Conservation (phyloP, 208 protist genomes). For the Trichomonas vaginalis region DNA sequence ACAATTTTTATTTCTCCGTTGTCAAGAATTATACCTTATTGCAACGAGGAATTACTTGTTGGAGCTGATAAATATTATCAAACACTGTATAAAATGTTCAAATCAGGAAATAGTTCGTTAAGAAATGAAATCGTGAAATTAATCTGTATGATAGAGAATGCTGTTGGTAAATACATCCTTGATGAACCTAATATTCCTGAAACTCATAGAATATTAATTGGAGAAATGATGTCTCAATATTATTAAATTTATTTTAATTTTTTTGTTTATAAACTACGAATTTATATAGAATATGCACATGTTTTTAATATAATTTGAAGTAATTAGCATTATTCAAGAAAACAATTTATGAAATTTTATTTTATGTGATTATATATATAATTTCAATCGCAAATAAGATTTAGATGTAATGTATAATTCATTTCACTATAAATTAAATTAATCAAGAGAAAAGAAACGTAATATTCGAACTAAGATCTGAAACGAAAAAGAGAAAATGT, state of each 20-base stretch:
- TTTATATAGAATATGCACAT: too few species aligned
- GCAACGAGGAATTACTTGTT: neutral
- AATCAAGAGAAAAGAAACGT: too few species aligned
- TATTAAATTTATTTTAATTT: neutral
- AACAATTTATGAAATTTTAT: too few species aligned
- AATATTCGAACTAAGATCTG: too few species aligned
- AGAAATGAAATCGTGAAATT: neutral
- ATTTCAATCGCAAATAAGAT: too few species aligned
- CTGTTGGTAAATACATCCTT: neutral
- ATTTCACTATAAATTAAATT: too few species aligned
- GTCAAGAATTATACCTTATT: neutral
- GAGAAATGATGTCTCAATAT: neutral
- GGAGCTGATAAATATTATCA: neutral
- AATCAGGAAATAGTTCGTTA: neutral
- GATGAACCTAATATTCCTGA: neutral
- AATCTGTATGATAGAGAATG: neutral
- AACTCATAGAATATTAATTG: neutral
- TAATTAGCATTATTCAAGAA: too few species aligned
- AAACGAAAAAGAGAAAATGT: too few species aligned
- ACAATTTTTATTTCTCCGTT: neutral
- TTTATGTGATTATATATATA: too few species aligned
- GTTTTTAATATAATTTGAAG: too few species aligned
- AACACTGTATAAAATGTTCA: neutral
- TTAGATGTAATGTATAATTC: too few species aligned
- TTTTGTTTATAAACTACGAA: too few species aligned